These are phyloP conservation scores for Thermochaetoides thermophila DNA, from an alignment of 495 filamentous ascomycete species.

Conservation along the genomic window DNA sequence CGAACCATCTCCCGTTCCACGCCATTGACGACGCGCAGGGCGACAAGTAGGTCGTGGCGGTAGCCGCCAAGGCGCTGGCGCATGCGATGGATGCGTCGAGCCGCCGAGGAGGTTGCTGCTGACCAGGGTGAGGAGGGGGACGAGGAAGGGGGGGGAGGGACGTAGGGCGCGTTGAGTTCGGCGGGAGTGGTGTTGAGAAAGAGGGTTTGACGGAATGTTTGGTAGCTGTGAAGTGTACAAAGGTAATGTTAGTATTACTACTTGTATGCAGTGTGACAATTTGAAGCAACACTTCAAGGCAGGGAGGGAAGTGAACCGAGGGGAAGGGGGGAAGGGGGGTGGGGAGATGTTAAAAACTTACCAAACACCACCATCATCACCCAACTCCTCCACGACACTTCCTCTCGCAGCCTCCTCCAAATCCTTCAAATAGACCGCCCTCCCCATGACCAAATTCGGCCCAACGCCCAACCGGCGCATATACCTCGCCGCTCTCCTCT, in stretches of 20 bases:
- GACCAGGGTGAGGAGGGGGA: slow-evolving; percentile 11
- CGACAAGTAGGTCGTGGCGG: slow-evolving; percentile 84
- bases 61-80: slow-evolving; percentile 69
- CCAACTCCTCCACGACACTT: slow-evolving; percentile 5
- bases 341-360: slow-evolving; percentile 10
- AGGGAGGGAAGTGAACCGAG: neutral
- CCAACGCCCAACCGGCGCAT: slow-evolving; percentile 67
- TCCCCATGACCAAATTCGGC: slow-evolving; percentile 66
- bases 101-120: slow-evolving; percentile 41
- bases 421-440: slow-evolving; percentile 69
- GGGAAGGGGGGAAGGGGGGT: neutral
- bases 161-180: slow-evolving; percentile 36
- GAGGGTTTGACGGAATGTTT: slow-evolving; percentile 41
- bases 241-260: too few relatives aligned
- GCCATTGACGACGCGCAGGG: slow-evolving; percentile 75
- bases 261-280: too few relatives aligned
- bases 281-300: too few relatives aligned
- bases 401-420: slow-evolving; percentile 51
- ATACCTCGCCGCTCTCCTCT: slow-evolving; percentile 62
- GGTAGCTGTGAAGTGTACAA: slow-evolving; percentile 25
- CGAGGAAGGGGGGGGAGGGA: slow-evolving; percentile 12
- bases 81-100: slow-evolving; percentile 55
- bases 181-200: slow-evolving; percentile 33
- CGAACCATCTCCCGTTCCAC: slow-evolving; percentile 73
- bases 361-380: slow-evolving; percentile 28